phyloP scores from a whole-genome alignment of 345 rosid genomes.

The Bretschneidera sinensis region DNA sequence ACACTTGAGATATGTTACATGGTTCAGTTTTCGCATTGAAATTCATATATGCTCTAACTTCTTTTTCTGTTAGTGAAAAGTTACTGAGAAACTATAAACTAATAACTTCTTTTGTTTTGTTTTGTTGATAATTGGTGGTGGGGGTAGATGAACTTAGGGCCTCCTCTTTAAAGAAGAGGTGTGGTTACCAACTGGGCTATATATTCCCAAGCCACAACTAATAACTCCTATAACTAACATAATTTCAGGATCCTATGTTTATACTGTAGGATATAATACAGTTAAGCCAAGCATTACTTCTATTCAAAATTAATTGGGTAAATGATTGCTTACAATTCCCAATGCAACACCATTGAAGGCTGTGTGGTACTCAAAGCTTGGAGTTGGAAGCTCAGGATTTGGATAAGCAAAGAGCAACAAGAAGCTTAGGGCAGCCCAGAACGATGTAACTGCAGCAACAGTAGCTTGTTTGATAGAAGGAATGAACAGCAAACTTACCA shows the following conservation, averaged over 20 bases:
- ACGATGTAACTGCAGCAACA: constrained; percentile 63
- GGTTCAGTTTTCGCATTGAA: too few relatives aligned
- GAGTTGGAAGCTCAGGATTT: constrained; percentile 86
- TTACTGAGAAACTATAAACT: background rate
- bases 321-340: constrained; percentile 74
- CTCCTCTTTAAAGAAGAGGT: too few relatives aligned
- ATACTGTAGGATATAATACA: background rate
- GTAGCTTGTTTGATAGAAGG: background rate
- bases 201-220: too few relatives aligned
- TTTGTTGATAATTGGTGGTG: too few relatives aligned
- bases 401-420: constrained; percentile 95
- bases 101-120: too few relatives aligned
- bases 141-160: too few relatives aligned
- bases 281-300: background rate
- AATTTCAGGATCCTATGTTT: background rate
- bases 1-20: too few relatives aligned
- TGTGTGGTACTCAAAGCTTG: constrained; percentile 91
- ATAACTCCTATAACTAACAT: background rate
- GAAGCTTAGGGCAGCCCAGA: constrained; percentile 86
- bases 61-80: too few relatives aligned
- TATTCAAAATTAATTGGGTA: background rate
- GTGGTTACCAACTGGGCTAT: too few relatives aligned
- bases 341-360: constrained; percentile 89
- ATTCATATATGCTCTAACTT: too few relatives aligned
- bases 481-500: too few relatives aligned